Conservation (phyloP, 164 flowering plant species). For the Buxus sempervirens region DNA sequence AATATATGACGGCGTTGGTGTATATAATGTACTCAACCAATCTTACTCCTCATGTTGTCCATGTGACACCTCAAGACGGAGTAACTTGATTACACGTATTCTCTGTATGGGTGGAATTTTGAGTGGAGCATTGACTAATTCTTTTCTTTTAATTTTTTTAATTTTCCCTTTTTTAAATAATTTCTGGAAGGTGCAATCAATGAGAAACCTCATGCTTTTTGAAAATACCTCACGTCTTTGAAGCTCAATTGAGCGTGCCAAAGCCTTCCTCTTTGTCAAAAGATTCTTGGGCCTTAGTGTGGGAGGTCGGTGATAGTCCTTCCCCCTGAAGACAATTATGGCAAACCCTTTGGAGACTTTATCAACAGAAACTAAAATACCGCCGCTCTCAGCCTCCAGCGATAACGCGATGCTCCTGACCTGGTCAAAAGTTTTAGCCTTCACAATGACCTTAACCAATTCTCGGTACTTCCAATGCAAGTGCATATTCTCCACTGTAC, state of each 20-base stretch:
- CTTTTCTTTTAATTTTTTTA: too few species aligned
- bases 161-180: too few species aligned
- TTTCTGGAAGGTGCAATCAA: too few species aligned
- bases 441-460: constrained; percentile 69
- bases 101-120: too few species aligned
- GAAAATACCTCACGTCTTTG: constrained; percentile 78
- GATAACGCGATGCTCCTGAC: constrained; percentile 72
- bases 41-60: background rate
- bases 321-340: constrained; percentile 74
- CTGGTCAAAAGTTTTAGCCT: constrained; percentile 63
- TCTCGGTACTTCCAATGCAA: constrained; percentile 98
- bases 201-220: background rate
- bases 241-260: constrained; percentile 91
- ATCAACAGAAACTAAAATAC: constrained; percentile 87
- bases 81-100: too few species aligned
- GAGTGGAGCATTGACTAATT: too few species aligned
- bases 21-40: background rate
- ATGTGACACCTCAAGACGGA: background rate
- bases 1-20: background rate
- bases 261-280: constrained; percentile 87
- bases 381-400: constrained; percentile 95
- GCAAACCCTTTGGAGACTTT: constrained; percentile 84
- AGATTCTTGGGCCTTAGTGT: constrained; percentile 83
- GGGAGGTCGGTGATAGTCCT: constrained; percentile 73
- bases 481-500: constrained; percentile 97